These are phyloP conservation scores for Phytophthora kernoviae DNA, from an alignment of 352 stramenopile genomes.

Conservation along the genomic window DNA sequence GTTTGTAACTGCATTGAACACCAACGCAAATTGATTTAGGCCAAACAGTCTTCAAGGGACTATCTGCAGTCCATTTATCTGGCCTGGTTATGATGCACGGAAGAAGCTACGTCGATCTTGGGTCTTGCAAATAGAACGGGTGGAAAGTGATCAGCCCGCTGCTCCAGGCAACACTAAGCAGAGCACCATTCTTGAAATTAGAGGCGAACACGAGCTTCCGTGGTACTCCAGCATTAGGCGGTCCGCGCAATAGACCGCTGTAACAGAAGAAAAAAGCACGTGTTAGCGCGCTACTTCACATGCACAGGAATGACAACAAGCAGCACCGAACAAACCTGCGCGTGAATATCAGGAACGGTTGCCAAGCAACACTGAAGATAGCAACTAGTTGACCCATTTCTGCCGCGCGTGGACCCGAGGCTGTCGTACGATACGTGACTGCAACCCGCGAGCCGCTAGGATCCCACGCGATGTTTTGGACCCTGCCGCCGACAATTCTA, in stretches of 20 bases:
- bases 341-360: constrained; percentile 81
- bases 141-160: constrained; percentile 80
- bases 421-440: constrained; percentile 52
- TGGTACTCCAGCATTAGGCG: constrained; percentile 61
- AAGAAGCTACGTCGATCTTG: constrained; percentile 26
- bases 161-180: constrained; percentile 80
- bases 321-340: constrained; percentile 47
- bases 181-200: constrained; percentile 66
- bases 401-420: constrained; percentile 22
- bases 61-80: no score
- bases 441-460: constrained; percentile 69
- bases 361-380: constrained; percentile 73
- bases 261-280: not conserved
- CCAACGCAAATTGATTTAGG: constrained; percentile 14
- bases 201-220: constrained; percentile 65
- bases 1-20: constrained; percentile 12
- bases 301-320: not conserved
- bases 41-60: constrained; percentile 5
- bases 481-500: constrained; percentile 64
- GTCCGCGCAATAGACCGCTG: constrained; percentile 65
- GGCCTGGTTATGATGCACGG: not conserved
- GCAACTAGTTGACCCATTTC: constrained; percentile 58
- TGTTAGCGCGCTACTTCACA: not conserved
- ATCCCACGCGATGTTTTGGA: constrained; percentile 73
- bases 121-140: constrained; percentile 76